Evolutionary conservation across 768 basidiomycete genomes (phyloP).

Genomic region (Holtermannia corniformis): DNA sequence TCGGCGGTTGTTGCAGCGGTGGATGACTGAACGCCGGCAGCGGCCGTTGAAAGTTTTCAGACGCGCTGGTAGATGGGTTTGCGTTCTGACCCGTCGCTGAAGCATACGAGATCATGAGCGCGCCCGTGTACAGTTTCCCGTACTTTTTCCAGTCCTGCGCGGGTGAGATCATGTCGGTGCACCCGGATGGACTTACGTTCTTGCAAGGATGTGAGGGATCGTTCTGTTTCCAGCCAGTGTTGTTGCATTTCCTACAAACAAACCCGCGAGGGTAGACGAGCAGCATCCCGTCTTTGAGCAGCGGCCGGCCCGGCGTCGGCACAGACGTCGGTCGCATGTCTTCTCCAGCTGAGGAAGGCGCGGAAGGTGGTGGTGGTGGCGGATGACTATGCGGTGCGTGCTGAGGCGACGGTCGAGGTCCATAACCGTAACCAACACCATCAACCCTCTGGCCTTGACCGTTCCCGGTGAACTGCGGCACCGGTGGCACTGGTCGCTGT

Average conservation of each 20-base stretch:
- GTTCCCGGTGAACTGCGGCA: background rate
- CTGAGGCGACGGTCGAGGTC: background rate
- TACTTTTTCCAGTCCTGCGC: slow-evolving; percentile 33
- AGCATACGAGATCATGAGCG: slow-evolving; percentile 22
- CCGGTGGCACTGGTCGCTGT: slow-evolving; percentile 2
- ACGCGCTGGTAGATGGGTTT: slow-evolving; percentile 12
- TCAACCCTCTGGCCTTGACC: slow-evolving; percentile 18
- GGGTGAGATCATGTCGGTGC: background rate
- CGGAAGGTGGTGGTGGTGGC: slow-evolving; percentile 2
- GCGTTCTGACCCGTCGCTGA: slow-evolving; percentile 3
- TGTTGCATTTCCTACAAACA: slow-evolving; percentile 27
- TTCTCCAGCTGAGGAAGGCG: background rate
- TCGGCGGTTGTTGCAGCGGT: background rate
- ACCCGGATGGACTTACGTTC: slow-evolving; percentile 6
- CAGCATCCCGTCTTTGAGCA: slow-evolving; percentile 22
- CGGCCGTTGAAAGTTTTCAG: slow-evolving; percentile 30
- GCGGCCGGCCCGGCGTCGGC: slow-evolving; percentile 30
- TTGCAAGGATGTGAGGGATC: slow-evolving; percentile 30
- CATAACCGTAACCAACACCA: slow-evolving; percentile 25
- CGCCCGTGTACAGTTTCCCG: slow-evolving; percentile 30
- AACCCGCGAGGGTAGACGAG: slow-evolving; percentile 30
- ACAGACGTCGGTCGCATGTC: slow-evolving; percentile 23
- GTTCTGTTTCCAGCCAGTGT: slow-evolving; percentile 30
- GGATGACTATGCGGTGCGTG: slow-evolving; percentile 7
- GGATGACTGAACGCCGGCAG: slow-evolving; percentile 11